Percentiles rank a stretch among this genome's conserved stretches.
Evolutionary conservation across 2,329 filamentous ascomycete species (phyloP).

Genomic region (Pseudogymnoascus sp.): DNA sequence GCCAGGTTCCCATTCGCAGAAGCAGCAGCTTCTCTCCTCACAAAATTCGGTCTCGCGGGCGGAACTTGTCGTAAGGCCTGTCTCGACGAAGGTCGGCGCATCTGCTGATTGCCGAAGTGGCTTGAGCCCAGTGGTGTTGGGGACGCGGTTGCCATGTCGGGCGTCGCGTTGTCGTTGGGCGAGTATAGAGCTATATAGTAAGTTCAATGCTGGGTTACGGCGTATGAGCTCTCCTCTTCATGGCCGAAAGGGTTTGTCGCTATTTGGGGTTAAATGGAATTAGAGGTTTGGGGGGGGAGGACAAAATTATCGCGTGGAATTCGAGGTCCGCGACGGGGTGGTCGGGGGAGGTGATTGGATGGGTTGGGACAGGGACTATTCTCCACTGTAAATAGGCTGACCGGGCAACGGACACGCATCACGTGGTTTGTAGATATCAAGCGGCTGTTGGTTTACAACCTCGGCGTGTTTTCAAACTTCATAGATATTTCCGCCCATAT

Average conservation of each 20-base stretch:
- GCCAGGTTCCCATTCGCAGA: background rate
- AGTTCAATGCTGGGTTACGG: background rate
- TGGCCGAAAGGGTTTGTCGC: background rate
- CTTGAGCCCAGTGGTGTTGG: constrained; percentile 47
- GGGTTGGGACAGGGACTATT: background rate
- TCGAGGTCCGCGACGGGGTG: background rate
- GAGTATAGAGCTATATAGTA: background rate
- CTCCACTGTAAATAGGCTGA: background rate
- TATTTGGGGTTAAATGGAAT: background rate
- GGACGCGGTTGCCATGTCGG: constrained; percentile 44
- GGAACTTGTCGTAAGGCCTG: constrained; percentile 45
- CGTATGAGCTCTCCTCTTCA: background rate
- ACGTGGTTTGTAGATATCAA: background rate
- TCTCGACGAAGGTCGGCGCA: constrained; percentile 45
- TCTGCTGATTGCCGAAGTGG: constrained; percentile 37
- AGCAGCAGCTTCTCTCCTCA: constrained; percentile 14
- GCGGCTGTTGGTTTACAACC: background rate
- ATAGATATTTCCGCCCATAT: background rate
- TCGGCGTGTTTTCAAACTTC: background rate
- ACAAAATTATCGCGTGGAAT: background rate
- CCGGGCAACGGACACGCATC: background rate
- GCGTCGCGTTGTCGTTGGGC: background rate
- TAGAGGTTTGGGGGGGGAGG: background rate
- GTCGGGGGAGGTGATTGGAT: background rate
- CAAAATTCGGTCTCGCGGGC: constrained; percentile 37